These are phyloP conservation scores for Moesziomyces antarcticus DNA, from an alignment of 1,284 basidiomycete species.

Conservation along the genomic window DNA sequence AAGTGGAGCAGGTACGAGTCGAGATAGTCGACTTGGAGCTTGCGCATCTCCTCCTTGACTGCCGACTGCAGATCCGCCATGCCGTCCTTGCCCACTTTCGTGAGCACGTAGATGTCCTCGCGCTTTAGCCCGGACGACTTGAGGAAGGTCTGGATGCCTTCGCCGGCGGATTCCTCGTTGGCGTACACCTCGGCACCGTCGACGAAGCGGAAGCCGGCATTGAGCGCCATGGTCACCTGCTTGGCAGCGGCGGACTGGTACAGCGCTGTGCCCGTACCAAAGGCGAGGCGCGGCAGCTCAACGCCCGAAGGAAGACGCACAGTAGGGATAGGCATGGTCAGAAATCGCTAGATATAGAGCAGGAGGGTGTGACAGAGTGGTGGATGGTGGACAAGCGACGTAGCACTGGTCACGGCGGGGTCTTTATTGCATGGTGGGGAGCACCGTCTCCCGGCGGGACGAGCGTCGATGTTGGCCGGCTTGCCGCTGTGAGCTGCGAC, in stretches of 20 bases:
- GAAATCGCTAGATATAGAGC: neutral
- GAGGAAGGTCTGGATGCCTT: constrained; percentile 36
- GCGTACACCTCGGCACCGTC: constrained; percentile 50
- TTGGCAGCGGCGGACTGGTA: constrained; percentile 26
- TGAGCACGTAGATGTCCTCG: constrained; percentile 40
- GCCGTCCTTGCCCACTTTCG: constrained; percentile 37
- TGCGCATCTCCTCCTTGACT: constrained; percentile 35
- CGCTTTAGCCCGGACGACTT: constrained; percentile 24
- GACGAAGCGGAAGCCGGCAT: constrained; percentile 45
- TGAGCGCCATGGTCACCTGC: constrained; percentile 44
- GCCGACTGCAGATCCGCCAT: constrained; percentile 35
- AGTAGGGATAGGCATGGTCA: constrained; percentile 32
- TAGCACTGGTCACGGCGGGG: too few species aligned
- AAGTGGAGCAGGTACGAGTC: constrained; percentile 52
- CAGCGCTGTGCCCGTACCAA: constrained; percentile 50
- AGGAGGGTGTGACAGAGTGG: neutral
- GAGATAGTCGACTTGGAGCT: constrained; percentile 40
- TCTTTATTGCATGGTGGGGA: neutral
- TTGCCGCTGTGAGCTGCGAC: too few species aligned
- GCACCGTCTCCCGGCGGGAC: neutral
- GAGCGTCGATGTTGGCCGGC: neutral
- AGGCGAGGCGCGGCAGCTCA: constrained; percentile 48
- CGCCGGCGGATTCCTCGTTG: constrained; percentile 43
- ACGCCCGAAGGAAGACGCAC: constrained; percentile 35
- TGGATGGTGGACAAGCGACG: neutral